Evolutionary conservation across 2,329 filamentous ascomycete species (phyloP).

Genomic region (Alternaria tenuissima): DNA sequence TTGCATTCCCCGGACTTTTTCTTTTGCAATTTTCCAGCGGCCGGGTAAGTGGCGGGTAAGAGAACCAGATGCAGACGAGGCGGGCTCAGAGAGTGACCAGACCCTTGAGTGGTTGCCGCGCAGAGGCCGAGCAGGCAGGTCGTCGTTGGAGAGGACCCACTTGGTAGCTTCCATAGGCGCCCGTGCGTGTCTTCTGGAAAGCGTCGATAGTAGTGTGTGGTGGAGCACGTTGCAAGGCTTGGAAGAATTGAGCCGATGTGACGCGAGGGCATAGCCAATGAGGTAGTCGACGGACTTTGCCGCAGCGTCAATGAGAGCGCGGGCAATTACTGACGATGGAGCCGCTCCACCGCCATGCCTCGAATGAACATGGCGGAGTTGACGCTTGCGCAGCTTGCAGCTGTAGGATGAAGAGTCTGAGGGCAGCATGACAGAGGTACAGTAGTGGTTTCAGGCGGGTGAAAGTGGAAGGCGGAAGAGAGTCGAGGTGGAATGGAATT

Average conservation of each 20-base stretch:
- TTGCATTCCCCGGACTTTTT: slow-evolving; percentile 20
- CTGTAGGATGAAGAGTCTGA: slow-evolving; percentile 22
- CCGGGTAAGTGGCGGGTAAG: slow-evolving; percentile 15
- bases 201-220: slow-evolving; percentile 11
- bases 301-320: slow-evolving; percentile 10
- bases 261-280: slow-evolving; percentile 10
- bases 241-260: slow-evolving; percentile 16
- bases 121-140: slow-evolving; percentile 15
- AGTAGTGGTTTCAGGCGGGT: background rate
- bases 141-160: slow-evolving; percentile 15
- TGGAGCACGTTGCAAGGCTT: slow-evolving; percentile 16
- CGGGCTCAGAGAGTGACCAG: slow-evolving; percentile 9
- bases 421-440: slow-evolving; percentile 26
- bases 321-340: slow-evolving; percentile 5
- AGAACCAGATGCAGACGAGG: slow-evolving; percentile 6
- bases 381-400: slow-evolving; percentile 9
- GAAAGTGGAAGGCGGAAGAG: background rate
- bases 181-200: slow-evolving; percentile 35
- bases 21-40: slow-evolving; percentile 19
- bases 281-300: slow-evolving; percentile 16
- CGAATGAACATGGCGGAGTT: slow-evolving; percentile 2
- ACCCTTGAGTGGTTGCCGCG: slow-evolving; percentile 37
- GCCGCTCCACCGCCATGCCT: slow-evolving; percentile 14
- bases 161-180: slow-evolving; percentile 21
- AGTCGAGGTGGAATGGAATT: background rate